Conservation (phyloP, 306 rosid species). For the Geum urbanum region DNA sequence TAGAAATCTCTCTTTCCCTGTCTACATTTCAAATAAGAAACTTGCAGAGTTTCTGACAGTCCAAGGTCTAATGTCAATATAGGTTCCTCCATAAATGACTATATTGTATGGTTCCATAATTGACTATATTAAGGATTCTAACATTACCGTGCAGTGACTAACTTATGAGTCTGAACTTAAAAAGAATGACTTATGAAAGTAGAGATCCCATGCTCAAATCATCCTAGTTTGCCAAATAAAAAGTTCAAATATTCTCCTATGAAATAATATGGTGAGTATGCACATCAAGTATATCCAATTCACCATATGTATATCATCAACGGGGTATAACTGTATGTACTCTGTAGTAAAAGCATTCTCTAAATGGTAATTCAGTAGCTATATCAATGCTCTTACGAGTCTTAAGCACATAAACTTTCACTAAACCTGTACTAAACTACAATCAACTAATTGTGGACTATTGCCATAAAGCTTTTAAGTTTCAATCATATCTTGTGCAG, state of each 20-base stretch:
- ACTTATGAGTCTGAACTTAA: not conserved
- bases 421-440: not conserved
- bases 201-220: not conserved
- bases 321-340: not conserved
- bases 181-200: not conserved
- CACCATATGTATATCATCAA: not conserved
- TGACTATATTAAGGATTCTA: too few relatives aligned
- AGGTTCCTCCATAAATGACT: not conserved
- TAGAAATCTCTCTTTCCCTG: not conserved
- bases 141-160: not conserved
- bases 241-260: too few relatives aligned
- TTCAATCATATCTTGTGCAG: constrained; percentile 21
- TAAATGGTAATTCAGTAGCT: not conserved
- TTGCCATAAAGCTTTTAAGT: constrained; percentile 11
- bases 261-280: not conserved
- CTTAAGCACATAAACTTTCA: not conserved
- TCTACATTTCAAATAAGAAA: not conserved
- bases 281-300: not conserved
- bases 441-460: constrained; percentile 14
- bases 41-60: not conserved
- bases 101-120: not conserved
- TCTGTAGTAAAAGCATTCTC: not conserved
- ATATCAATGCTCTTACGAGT: not conserved
- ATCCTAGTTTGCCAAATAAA: not conserved
- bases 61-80: not conserved